These are phyloP conservation scores for Mitragyna speciosa DNA, from an alignment of 257 asterid genomes.

Conservation along the genomic window DNA sequence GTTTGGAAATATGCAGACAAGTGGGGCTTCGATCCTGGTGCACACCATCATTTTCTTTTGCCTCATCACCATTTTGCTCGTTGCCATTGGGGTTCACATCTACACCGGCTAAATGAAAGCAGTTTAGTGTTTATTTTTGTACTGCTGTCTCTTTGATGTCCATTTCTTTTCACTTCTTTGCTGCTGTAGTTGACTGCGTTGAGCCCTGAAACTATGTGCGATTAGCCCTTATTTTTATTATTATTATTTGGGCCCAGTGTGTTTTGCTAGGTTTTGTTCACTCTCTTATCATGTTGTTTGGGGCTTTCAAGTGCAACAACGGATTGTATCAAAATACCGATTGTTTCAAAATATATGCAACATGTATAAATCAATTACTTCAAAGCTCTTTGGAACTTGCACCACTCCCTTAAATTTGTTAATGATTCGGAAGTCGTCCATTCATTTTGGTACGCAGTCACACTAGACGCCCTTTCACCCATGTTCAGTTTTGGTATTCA, in stretches of 20 bases:
- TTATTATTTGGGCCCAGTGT: background rate
- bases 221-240: background rate
- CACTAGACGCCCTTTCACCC: background rate
- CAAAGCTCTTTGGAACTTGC: background rate
- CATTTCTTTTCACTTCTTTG: background rate
- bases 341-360: too few relatives aligned
- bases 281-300: background rate
- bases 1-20: slow-evolving; percentile 69
- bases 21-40: slow-evolving; percentile 57
- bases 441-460: background rate
- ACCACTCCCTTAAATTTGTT: background rate
- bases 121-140: background rate
- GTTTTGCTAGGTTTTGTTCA: background rate
- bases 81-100: slow-evolving; percentile 74
- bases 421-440: background rate
- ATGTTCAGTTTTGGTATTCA: background rate
- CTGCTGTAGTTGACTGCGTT: background rate
- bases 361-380: background rate
- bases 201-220: too few relatives aligned
- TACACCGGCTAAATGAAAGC: slow-evolving; percentile 34
- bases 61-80: slow-evolving; percentile 66
- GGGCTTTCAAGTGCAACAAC: background rate
- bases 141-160: too few relatives aligned
- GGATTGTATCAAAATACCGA: background rate
- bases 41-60: slow-evolving; percentile 68